Conservation (phyloP, 441 rosid genomes). For the Populus tomentosa region DNA sequence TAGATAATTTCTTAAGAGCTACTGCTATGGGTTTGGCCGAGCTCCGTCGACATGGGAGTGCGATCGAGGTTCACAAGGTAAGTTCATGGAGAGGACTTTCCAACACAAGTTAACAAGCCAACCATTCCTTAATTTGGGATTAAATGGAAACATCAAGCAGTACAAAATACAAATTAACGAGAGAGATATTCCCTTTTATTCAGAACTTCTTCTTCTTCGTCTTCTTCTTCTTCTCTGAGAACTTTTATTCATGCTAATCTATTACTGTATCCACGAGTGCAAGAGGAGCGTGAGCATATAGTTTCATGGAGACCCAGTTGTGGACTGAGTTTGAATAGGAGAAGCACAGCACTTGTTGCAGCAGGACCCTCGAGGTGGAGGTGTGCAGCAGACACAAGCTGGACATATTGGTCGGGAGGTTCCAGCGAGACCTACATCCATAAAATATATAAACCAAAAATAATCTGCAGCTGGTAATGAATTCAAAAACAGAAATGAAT, state of each 20-base stretch:
- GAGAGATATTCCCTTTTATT: not conserved
- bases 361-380: not conserved
- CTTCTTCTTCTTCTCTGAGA: too few species aligned
- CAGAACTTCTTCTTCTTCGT: too few species aligned
- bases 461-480: not conserved
- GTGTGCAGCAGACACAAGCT: not conserved
- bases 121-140: too few species aligned
- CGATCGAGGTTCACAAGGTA: too few species aligned
- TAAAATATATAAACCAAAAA: not conserved
- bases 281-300: not conserved
- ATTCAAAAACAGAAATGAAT: not conserved
- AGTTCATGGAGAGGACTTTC: too few species aligned
- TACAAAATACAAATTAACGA: not conserved
- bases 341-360: not conserved
- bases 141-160: too few species aligned
- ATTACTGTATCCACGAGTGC: not conserved
- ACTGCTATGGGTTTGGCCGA: too few species aligned
- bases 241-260: too few species aligned
- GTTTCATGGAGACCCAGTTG: not conserved
- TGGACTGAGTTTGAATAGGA: not conserved
- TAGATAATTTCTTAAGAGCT: too few species aligned
- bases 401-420: not conserved
- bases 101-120: too few species aligned
- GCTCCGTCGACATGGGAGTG: too few species aligned
- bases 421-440: not conserved